phyloP scores from a whole-genome alignment of 2,329 filamentous ascomycete genomes.

The Epicoccum sorghinum region DNA sequence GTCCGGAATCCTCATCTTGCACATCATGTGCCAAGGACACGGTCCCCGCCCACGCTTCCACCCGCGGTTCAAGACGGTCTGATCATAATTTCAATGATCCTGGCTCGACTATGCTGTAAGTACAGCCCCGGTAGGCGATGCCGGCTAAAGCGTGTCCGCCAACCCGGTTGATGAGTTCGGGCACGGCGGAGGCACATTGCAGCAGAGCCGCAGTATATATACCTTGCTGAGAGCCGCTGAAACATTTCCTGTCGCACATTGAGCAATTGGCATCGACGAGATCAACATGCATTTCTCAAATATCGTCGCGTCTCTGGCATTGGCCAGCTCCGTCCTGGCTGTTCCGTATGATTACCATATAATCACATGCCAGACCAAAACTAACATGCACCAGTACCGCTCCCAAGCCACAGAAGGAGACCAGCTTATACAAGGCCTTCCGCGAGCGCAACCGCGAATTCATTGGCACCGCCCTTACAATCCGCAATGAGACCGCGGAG shows the following conservation, averaged over 20 bases:
- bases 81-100: not conserved
- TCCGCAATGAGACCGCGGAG: constrained; percentile 34
- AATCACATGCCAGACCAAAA: not conserved
- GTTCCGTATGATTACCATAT: constrained; percentile 10
- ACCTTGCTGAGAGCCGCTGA: not conserved
- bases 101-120: not conserved
- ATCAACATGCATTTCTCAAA: constrained; percentile 36
- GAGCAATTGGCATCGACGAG: not conserved
- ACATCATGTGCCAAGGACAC: constrained; percentile 4
- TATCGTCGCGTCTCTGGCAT: constrained; percentile 30
- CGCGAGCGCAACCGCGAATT: constrained; percentile 29
- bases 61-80: constrained; percentile 15
- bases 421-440: constrained; percentile 36
- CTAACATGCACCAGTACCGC: constrained; percentile 1
- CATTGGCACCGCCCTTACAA: constrained; percentile 35
- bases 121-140: not conserved
- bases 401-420: constrained; percentile 16
- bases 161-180: constrained; percentile 18
- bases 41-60: constrained; percentile 7
- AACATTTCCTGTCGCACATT: constrained; percentile 4
- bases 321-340: constrained; percentile 31
- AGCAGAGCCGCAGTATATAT: constrained; percentile 11
- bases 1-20: not conserved
- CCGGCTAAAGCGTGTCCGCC: constrained; percentile 20
- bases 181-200: not conserved